phyloP scores from a whole-genome alignment of 1,284 basidiomycete species.

The Cerioporus squamosus region DNA sequence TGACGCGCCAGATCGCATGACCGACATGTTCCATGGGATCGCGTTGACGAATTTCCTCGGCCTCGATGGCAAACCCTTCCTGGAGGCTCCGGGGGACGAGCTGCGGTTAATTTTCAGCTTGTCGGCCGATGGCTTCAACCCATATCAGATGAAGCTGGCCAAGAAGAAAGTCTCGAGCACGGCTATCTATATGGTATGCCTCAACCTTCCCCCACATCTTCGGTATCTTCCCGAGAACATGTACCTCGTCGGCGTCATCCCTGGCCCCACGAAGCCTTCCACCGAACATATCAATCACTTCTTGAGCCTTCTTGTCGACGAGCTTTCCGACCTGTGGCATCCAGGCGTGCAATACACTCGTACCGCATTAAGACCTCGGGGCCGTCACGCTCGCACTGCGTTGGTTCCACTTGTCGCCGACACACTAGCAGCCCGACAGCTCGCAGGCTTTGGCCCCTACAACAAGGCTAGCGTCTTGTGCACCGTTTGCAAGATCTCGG shows the following conservation, averaged over 20 bases:
- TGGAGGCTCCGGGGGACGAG: neutral
- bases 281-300: slow-evolving; percentile 39
- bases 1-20: neutral
- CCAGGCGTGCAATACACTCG: slow-evolving; percentile 33
- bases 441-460: too few relatives aligned
- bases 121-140: slow-evolving; percentile 30
- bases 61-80: slow-evolving; percentile 17
- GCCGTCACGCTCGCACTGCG: slow-evolving; percentile 30
- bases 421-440: too few relatives aligned
- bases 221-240: slow-evolving; percentile 34
- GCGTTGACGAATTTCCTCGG: slow-evolving; percentile 10
- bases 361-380: slow-evolving; percentile 31
- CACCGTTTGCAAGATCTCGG: too few relatives aligned
- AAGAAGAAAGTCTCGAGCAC: slow-evolving; percentile 16
- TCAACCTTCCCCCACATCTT: slow-evolving; percentile 34
- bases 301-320: slow-evolving; percentile 39
- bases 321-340: slow-evolving; percentile 35
- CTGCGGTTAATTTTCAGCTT: slow-evolving; percentile 8
- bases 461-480: too few relatives aligned
- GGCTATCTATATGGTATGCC: slow-evolving; percentile 29
- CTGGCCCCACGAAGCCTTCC: slow-evolving; percentile 40
- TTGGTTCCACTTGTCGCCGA: slow-evolving; percentile 30
- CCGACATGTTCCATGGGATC: slow-evolving; percentile 21
- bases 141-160: slow-evolving; percentile 14
- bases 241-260: slow-evolving; percentile 37